Evolutionary conservation across 345 rosid species (phyloP), one percentile per base, ranked within the genome.

Genomic region (Draba incana): DNA sequence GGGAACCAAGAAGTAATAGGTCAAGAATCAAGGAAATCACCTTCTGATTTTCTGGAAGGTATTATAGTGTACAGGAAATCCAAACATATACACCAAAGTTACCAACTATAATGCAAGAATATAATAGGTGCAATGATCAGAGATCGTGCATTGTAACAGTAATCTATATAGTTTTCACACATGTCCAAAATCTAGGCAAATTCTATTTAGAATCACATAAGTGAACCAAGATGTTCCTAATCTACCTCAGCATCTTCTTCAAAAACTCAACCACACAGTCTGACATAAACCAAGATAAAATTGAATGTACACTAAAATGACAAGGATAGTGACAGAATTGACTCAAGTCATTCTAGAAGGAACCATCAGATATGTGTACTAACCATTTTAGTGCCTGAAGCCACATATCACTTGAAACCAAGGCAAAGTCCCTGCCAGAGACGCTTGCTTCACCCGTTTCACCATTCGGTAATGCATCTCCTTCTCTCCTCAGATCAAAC

Each of bases 341-440:
- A 55, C 12, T 12, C 41, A 15, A 5, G 24, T 35, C 57, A 46
- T 54, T 53, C 8, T 10, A 58, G 16, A 66, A 66, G 42, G 50
- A 48, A 25, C 27, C 13, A 64, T 39, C 44, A 48, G 66, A 10
- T 56, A 57, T 27, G 54, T 2, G 8, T 2, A 55, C 83, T 82
- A 60, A 92, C 98, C 97, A 87, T 81, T 88, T 94, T 13, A 94
- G 88, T 25, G 98, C 97, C 81, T 81, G 74, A 74, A 94, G 75
- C 99, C 99, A 94, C 97, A 88, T 94, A 63, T 94, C 92, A 31
- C 92, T 97, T 2, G 90, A 78, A 58, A 94, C 93, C 89, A 94
- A 85, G 1, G 99, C 99, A 80, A 76, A 94, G 68, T 92, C 99
- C 70, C 92, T 78, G 45, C 97, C 97, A 1, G 93, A 92, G 68